Evolutionary conservation across 306 rosid species (phyloP), one percentile per base, ranked within the genome.

Genomic region (Oemleria cerasiformis): DNA sequence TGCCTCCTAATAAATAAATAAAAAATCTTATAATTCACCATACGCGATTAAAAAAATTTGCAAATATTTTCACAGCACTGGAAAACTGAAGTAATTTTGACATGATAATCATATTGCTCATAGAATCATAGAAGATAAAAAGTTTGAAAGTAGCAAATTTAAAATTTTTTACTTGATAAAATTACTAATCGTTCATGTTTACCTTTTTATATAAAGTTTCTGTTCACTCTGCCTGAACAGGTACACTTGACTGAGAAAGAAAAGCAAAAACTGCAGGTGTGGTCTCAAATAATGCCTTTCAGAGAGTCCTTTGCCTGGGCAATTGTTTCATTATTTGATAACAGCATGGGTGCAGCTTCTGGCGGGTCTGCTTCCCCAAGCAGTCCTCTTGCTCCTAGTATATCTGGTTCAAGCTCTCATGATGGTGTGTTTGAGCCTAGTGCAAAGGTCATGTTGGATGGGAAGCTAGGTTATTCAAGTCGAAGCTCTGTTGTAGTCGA

Each of bases 351-450:
- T 79, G 91, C 96, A 84, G 88, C 92, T 78, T 87, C 99, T 50
- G 99, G 80, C 76, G 99, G 99, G 82, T 85, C 99, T 89, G 99
- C 97, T 78, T 94, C 99, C 74, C 99, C 99, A 21, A 94, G 99
- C 82, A 94, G 99, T 83, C 99, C 99, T 75, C 97, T 94, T 84
- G 92, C 99, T 76, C 88, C 96, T 48, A 91, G 85, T 86, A 84
- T 89, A 67, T 83, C 99, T 79, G 97, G 92, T 50, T 82, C 92
- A 65, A 89, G 92, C 76, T 82, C 97, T 45, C 99, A 94, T 77
- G 99, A 94, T 70, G 96, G 99, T 79, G 92, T 94, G 60, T 89
- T 91, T 85, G 99, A 94, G 88, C 85, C 88, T 72, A 79, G 92
- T 70, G 84, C 97, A 63, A 94, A 89, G 82, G 80, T 94, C 75